phyloP scores from a whole-genome alignment of 2,329 filamentous ascomycete species.

The Colletotrichum costaricense region DNA sequence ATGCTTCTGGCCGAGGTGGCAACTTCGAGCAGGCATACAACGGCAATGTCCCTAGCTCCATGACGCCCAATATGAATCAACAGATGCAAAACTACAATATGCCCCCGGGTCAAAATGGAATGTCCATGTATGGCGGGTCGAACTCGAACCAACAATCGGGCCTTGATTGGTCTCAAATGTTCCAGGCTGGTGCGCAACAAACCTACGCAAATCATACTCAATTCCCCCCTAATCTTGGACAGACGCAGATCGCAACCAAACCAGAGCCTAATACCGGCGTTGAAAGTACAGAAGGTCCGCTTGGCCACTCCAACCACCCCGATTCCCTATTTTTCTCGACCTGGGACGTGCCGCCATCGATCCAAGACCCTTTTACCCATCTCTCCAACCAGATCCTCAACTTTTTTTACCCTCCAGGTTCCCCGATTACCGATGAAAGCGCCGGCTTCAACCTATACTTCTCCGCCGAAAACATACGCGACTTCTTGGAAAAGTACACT shows the following conservation, averaged over 20 bases:
- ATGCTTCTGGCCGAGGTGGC: conserved; percentile 52
- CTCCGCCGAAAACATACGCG: conserved; percentile 75
- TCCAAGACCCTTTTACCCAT: conserved; percentile 63
- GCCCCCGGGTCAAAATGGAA: conserved; percentile 71
- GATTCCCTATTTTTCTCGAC: conserved; percentile 61
- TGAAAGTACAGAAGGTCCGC: conserved; percentile 59
- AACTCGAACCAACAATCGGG: conserved; percentile 70
- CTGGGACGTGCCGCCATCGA: conserved; percentile 59
- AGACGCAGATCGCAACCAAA: conserved; percentile 78
- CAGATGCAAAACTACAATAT: conserved; percentile 74
- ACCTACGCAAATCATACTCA: conserved; percentile 66
- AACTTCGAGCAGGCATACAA: conserved; percentile 67
- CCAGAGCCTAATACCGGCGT: conserved; percentile 69
- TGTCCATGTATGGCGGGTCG: conserved; percentile 71
- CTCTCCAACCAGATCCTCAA: conserved; percentile 66
- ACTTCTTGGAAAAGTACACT: conserved; percentile 77
- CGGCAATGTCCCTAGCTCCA: conserved; percentile 68
- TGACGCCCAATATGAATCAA: conserved; percentile 71
- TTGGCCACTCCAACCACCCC: conserved; percentile 50
- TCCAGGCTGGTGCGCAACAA: conserved; percentile 77
- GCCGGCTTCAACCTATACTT: conserved; percentile 69
- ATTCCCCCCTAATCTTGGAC: conserved; percentile 74
- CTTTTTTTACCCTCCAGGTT: conserved; percentile 68
- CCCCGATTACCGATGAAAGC: conserved; percentile 65
- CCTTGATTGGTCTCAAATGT: conserved; percentile 84